Evolutionary conservation across 805 yeast genomes (phyloP).

Genomic region (Metschnikowia cubensis): DNA sequence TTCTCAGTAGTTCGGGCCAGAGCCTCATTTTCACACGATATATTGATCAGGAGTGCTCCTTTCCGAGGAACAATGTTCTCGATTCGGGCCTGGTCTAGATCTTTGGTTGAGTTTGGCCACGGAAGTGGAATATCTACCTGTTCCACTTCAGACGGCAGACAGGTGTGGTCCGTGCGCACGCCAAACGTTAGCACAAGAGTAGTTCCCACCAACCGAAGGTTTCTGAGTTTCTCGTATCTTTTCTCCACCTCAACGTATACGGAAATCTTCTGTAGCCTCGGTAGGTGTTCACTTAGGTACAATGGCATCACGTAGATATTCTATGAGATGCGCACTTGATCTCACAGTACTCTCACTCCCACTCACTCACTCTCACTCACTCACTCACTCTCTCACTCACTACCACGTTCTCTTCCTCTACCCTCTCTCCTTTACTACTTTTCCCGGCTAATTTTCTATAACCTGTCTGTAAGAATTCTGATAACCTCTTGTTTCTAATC

Average conservation of each 20-base stretch:
- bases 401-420: too few species aligned
- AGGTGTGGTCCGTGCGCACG: not conserved
- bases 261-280: slow-evolving; percentile 15
- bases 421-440: too few species aligned
- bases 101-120: not conserved
- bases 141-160: not conserved
- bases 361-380: too few species aligned
- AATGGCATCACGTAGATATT: slow-evolving; percentile 1
- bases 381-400: too few species aligned
- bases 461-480: too few species aligned
- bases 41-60: not conserved
- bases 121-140: not conserved
- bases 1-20: not conserved
- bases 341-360: too few species aligned
- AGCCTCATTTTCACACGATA: not conserved
- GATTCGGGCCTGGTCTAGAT: not conserved
- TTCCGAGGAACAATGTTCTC: not conserved
- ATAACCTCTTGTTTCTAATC: too few species aligned
- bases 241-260: slow-evolving; percentile 4
- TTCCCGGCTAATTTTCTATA: too few species aligned
- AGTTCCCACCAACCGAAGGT: not conserved
- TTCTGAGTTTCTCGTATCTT: not conserved
- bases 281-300: slow-evolving; percentile 16
- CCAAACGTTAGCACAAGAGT: not conserved
- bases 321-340: not conserved